These are phyloP conservation scores for Tolypocladium pustulatum DNA, from an alignment of 2,329 filamentous ascomycete species.

Conservation along the genomic window DNA sequence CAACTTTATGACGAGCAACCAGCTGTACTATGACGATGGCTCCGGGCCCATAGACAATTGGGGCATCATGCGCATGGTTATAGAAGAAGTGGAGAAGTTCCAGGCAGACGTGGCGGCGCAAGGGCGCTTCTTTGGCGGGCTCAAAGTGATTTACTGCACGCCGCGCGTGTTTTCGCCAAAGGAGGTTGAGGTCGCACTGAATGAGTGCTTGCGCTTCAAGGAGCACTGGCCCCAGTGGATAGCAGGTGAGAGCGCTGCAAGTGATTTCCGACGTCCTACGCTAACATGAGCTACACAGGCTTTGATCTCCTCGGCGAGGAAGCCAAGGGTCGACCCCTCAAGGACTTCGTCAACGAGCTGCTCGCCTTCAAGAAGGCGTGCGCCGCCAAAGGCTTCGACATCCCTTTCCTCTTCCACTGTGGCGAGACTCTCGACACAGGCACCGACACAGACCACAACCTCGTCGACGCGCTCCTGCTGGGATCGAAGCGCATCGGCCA, in stretches of 20 bases:
- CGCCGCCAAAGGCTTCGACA: conserved; percentile 33
- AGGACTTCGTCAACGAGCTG: conserved; percentile 43
- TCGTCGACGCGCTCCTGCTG: conserved; percentile 57
- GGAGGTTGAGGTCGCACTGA: conserved; percentile 39
- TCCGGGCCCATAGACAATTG: conserved; percentile 38
- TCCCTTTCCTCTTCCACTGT: conserved; percentile 68
- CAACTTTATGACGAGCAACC: conserved; percentile 56
- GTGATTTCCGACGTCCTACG: not conserved
- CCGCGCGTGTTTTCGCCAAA: conserved; percentile 46
- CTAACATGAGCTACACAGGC: conserved; percentile 27
- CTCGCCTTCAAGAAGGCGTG: conserved; percentile 46
- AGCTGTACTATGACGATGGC: conserved; percentile 49
- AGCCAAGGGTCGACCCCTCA: conserved; percentile 46
- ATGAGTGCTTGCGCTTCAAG: conserved; percentile 54
- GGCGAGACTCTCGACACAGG: conserved; percentile 63
- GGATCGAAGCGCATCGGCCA: conserved; percentile 62
- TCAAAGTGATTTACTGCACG: conserved; percentile 65
- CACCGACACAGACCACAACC: conserved; percentile 53
- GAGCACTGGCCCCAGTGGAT: conserved; percentile 44
- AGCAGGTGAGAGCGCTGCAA: conserved; percentile 39
- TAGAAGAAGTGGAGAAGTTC: conserved; percentile 42
- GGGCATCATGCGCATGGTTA: conserved; percentile 51
- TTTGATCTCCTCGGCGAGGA: conserved; percentile 66
- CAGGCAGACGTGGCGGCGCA: conserved; percentile 17
- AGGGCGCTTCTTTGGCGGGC: conserved; percentile 42